phyloP scores from a whole-genome alignment of 2,329 filamentous ascomycete species.

The Exserohilum rostratum region DNA sequence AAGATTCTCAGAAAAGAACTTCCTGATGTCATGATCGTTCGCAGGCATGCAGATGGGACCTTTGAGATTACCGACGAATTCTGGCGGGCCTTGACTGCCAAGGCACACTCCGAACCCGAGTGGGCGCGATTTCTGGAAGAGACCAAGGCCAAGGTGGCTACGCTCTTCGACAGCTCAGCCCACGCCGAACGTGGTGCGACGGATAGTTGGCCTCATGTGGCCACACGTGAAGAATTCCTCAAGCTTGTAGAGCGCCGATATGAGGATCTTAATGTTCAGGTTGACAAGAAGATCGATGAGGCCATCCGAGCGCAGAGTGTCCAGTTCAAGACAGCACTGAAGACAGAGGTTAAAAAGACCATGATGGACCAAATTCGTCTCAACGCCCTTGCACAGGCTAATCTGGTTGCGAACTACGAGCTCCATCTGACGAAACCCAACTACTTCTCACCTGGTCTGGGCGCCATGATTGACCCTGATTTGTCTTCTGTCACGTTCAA shows the following conservation, averaged over 20 bases:
- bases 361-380: slow-evolving; percentile 40
- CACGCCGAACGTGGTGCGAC: slow-evolving; percentile 7
- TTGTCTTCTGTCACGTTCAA: slow-evolving; percentile 62
- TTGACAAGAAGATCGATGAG: slow-evolving; percentile 35
- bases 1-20: slow-evolving; percentile 45
- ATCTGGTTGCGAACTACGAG: slow-evolving; percentile 41
- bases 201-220: slow-evolving; percentile 21
- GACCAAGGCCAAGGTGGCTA: slow-evolving; percentile 53
- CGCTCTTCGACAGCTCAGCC: slow-evolving; percentile 25
- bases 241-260: slow-evolving; percentile 36
- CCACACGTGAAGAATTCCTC: slow-evolving; percentile 60
- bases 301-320: slow-evolving; percentile 23
- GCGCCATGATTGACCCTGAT: slow-evolving; percentile 66
- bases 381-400: slow-evolving; percentile 39
- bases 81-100: slow-evolving; percentile 67
- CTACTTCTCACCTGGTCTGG: slow-evolving; percentile 70
- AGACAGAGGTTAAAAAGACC: slow-evolving; percentile 39
- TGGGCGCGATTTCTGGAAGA: slow-evolving; percentile 61
- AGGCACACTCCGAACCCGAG: slow-evolving; percentile 54
- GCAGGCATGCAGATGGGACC: slow-evolving; percentile 59
- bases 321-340: slow-evolving; percentile 22
- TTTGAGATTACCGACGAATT: slow-evolving; percentile 65
- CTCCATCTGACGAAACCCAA: slow-evolving; percentile 62
- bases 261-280: slow-evolving; percentile 20
- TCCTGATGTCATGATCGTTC: slow-evolving; percentile 64